Evolutionary conservation across 176 grass and related monocot species (phyloP), one percentile per base, ranked within the genome.

Genomic region (Musa schizocarpa): DNA sequence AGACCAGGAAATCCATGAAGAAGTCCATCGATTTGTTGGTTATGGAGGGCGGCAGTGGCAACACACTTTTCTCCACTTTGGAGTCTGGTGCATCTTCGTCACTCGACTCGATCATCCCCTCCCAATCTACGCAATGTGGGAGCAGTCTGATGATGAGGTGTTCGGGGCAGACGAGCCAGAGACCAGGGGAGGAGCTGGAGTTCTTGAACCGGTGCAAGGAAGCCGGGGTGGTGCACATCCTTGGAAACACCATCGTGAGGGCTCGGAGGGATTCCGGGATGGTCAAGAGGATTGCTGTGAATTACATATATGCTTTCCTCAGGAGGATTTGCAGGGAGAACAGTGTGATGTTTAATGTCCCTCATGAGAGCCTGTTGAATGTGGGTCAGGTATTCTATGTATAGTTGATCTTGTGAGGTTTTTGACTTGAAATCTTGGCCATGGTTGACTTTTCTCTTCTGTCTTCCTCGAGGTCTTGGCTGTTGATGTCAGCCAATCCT

Each of bases 351-450:
- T 96, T 96, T 81, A 87, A 96, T 65, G 52, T 96, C 67, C 87
- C 93, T 9, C 93, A 92, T 58, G 93, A 92, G 89, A 88, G 85
- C 76, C 76, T 96, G 52, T 82, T 96, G n/a, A 96, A 96, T 52
- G 93, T 96, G 66, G 93, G 93, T 0, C 93, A 96, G 66, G 83
- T 96, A 66, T 96, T 89, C 80, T 90, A 92, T 29, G 92, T 96
- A 12, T 96, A 76, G 25, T 50, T 61, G 10, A 21, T 63, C 24
- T 14, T 6, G 9, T 29, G 12, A 57, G 54, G 11, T 57, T 57
- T 43, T 43, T 43, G 34, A 43, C 34, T 43, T 3, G 0, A 43
- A 43, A 43, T 43, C 34, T 43, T 43, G 34, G 34, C 34, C 34
- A 43, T 6, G 4, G 34, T 43, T 43, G 34, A 43, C 34, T 43